These are phyloP conservation scores for Boletus tomentosulus DNA, from an alignment of 768 basidiomycete species.

Conservation along the genomic window DNA sequence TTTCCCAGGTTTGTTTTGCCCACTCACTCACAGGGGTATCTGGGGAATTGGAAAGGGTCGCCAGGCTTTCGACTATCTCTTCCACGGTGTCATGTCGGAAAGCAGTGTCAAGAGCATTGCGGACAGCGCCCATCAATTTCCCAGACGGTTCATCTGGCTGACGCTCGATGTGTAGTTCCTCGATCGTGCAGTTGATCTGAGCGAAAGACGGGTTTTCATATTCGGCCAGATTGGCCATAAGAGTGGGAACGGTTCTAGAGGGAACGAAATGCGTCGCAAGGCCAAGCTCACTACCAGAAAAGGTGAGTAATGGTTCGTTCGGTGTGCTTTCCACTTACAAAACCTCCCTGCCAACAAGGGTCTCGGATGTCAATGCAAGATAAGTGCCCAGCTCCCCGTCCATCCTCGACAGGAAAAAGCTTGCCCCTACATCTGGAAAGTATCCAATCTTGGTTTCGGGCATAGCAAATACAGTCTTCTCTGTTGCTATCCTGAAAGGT, in stretches of 20 bases:
- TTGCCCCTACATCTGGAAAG: constrained; percentile 90
- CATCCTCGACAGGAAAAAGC: constrained; percentile 80
- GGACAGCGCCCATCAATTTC: constrained; percentile 54
- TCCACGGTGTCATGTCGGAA: constrained; percentile 74
- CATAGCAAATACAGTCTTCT: constrained; percentile 91
- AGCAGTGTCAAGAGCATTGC: constrained; percentile 75
- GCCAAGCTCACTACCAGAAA: constrained; percentile 67
- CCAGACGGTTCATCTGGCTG: constrained; percentile 51
- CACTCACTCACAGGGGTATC: constrained; percentile 56
- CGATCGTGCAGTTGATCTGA: constrained; percentile 65
- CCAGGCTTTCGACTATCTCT: constrained; percentile 58
- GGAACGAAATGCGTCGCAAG: constrained; percentile 93
- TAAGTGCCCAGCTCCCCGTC: constrained; percentile 96
- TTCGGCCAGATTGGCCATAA: constrained; percentile 63
- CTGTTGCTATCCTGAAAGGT: constrained; percentile 89
- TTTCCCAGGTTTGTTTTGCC: constrained; percentile 66
- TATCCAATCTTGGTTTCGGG: constrained; percentile 94
- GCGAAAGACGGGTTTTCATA: constrained; percentile 35
- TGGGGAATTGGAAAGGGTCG: constrained; percentile 34
- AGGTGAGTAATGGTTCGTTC: constrained; percentile 9
- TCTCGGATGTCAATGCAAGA: constrained; percentile 77
- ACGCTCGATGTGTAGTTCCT: constrained; percentile 56
- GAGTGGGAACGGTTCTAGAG: constrained; percentile 64
- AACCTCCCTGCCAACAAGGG: constrained; percentile 71
- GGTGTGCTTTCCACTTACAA: constrained; percentile 55